phyloP scores from a whole-genome alignment of 2,329 filamentous ascomycete genomes.

The Arthrinium puccinioides region DNA sequence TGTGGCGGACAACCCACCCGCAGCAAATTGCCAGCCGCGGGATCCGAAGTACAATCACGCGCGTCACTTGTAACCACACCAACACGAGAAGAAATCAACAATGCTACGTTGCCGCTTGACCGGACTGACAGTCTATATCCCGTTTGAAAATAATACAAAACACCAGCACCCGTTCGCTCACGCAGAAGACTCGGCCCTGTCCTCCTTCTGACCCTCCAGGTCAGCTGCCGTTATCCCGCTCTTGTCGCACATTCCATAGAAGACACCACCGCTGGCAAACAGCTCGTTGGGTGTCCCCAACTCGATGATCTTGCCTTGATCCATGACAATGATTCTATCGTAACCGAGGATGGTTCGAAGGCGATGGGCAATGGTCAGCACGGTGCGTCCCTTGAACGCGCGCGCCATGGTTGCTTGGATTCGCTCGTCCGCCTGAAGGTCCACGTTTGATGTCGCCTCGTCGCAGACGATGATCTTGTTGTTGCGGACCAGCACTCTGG shows the following conservation, averaged over 20 bases:
- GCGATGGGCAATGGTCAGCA: slow-evolving; percentile 16
- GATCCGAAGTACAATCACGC: no score
- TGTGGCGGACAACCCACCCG: no score
- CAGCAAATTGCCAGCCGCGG: no score
- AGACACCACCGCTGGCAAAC: slow-evolving; percentile 19
- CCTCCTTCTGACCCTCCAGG: not conserved
- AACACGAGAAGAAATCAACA: no score
- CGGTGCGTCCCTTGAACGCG: slow-evolving; percentile 13
- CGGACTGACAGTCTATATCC: no score
- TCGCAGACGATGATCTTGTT: slow-evolving; percentile 64
- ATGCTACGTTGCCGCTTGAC: no score
- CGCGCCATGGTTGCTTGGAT: slow-evolving; percentile 36
- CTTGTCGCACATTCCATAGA: not conserved
- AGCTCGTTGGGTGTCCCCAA: slow-evolving; percentile 49
- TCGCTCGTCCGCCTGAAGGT: slow-evolving; percentile 51
- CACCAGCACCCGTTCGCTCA: no score
- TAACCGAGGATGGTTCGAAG: slow-evolving; percentile 48
- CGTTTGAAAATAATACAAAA: no score
- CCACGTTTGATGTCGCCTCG: slow-evolving; percentile 64
- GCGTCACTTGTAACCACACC: no score
- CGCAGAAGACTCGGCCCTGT: not conserved
- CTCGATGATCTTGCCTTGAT: slow-evolving; percentile 44
- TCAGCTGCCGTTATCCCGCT: not conserved
- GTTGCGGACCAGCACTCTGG: slow-evolving; percentile 61
- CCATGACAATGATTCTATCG: slow-evolving; percentile 47